A percentile compares a stretch with the other conserved stretches of the same genome.
phyloP scores from a whole-genome alignment of 257 asterid species.

The Leonotis leonurus region DNA sequence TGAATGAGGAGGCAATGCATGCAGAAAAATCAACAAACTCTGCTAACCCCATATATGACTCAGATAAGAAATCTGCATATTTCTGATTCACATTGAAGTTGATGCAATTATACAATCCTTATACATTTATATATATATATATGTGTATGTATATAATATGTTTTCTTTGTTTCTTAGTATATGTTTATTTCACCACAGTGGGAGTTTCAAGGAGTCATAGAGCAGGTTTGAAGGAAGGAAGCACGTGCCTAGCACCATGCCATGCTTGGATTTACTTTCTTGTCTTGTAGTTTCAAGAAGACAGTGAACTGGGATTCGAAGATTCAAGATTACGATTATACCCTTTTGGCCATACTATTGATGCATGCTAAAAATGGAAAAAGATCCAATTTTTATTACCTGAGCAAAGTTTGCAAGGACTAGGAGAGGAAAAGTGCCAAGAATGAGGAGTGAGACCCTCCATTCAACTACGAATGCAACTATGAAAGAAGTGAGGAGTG shows the following conservation, averaged over 20 bases:
- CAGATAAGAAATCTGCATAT: conserved; percentile 25
- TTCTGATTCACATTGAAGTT: conserved; percentile 27
- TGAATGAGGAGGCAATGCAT: background rate
- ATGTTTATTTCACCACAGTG: conserved; percentile 19
- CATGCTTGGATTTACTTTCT: conserved; percentile 30
- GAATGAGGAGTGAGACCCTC: conserved; percentile 88
- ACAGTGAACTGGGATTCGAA: conserved; percentile 32
- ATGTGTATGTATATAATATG: background rate
- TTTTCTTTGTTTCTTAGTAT: conserved; percentile 17
- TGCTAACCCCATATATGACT: conserved; percentile 18
- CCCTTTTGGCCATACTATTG: too few relatives aligned
- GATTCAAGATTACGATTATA: conserved; percentile 28
- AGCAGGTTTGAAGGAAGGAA: conserved; percentile 32
- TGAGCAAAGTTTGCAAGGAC: conserved; percentile 99
- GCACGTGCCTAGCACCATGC: conserved; percentile 47
- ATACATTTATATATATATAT: background rate
- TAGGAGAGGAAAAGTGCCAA: conserved; percentile 85
- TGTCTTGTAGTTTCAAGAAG: conserved; percentile 40
- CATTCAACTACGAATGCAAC: conserved; percentile 97
- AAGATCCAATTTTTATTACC: conserved; percentile 35
- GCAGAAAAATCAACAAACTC: conserved; percentile 3
- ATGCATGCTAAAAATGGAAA: background rate
- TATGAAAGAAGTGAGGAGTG: conserved; percentile 92
- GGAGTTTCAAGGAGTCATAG: conserved; percentile 31
- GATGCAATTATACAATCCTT: conserved; percentile 27